These are phyloP conservation scores for Babesia sp. DNA, from an alignment of 169 alveolate species.

Conservation along the genomic window DNA sequence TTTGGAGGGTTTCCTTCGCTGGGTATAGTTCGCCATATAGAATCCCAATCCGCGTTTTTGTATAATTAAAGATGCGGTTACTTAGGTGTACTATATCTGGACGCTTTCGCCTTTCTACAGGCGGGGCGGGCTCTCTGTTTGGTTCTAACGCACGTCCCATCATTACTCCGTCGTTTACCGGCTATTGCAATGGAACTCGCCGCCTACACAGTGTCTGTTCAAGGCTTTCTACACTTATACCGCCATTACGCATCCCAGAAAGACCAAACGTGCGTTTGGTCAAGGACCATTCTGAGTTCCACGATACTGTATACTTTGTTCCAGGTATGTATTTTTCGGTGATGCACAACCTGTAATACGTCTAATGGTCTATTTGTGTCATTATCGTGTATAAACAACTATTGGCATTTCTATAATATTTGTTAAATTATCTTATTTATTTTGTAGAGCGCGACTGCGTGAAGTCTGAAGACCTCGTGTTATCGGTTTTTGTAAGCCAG, in stretches of 20 bases:
- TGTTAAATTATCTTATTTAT: too few relatives aligned
- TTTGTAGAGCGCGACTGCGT: slow-evolving; percentile 33
- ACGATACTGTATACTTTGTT: slow-evolving; percentile 14
- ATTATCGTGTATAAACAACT: not conserved
- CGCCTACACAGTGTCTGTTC: slow-evolving; percentile 4
- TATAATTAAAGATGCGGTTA: slow-evolving; percentile 2
- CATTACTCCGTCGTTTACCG: not conserved
- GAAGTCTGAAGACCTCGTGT: slow-evolving; percentile 35
- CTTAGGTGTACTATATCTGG: not conserved
- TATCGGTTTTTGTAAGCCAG: slow-evolving; percentile 44
- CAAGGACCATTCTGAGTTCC: slow-evolving; percentile 27
- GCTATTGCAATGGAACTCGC: not conserved
- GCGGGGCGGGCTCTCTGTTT: slow-evolving; percentile 24
- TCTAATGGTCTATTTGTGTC: not conserved
- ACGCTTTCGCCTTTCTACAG: slow-evolving; percentile 3
- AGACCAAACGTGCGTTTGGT: slow-evolving; percentile 33
- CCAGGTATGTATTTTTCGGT: slow-evolving; percentile 20
- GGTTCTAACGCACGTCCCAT: not conserved
- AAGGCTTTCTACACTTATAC: slow-evolving; percentile 3
- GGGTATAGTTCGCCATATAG: not conserved
- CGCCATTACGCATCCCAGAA: slow-evolving; percentile 8
- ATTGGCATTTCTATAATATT: not conserved
- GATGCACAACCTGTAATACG: not conserved
- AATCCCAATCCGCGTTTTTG: not conserved
- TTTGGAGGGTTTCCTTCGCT: slow-evolving; percentile 15